Evolutionary conservation across 345 rosid species (phyloP), one percentile per base, ranked within the genome.

Genomic region (Punica granatum): DNA sequence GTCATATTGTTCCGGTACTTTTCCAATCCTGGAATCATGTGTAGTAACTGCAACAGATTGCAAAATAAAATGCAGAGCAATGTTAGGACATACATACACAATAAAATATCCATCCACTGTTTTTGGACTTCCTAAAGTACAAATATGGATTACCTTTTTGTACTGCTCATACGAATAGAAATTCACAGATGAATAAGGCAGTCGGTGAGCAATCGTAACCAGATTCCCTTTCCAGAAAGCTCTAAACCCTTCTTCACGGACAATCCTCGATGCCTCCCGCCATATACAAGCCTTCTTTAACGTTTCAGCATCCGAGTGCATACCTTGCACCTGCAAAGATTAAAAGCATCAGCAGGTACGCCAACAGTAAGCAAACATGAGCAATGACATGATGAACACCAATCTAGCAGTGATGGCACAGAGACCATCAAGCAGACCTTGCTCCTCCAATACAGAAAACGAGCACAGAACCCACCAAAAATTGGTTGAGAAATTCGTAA

Each of bases 221-320:
- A 94, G 80, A 77, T 94, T 94, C 63, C 99, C 99, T 72, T 89
- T 94, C 99, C 96, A 94, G 60, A 94, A 88, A 56, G 99, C 99
- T 70, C 81, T 83, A 72, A 88, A 78, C 58, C 98, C 99, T 82
- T 94, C 99, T 78, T 94, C 99, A 25, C 77, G 72, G 56, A 86
- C 28, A 63, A 94, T 76, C 16, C 96, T 82, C 37, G 96, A 91
- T 66, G 95, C 99, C 74, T 91, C 97, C 36, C 65, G 79, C 85
- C 89, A 86, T 81, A 94, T 86, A 68, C 95, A 76, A 32, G 99
- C 80, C 72, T 85, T 88, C 62, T 82, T 84, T 73, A 89, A 72
- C 66, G 82, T 71, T 69, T 83, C 83, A 58, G 73, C 83, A 76
- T 94, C 84, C 48, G 92, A 65, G 68, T 84, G 96, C 99, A 94